Evolutionary conservation across 2,329 filamentous ascomycete species (phyloP), one percentile per base, ranked within the genome.

Genomic region (Verticillium nubilum): DNA sequence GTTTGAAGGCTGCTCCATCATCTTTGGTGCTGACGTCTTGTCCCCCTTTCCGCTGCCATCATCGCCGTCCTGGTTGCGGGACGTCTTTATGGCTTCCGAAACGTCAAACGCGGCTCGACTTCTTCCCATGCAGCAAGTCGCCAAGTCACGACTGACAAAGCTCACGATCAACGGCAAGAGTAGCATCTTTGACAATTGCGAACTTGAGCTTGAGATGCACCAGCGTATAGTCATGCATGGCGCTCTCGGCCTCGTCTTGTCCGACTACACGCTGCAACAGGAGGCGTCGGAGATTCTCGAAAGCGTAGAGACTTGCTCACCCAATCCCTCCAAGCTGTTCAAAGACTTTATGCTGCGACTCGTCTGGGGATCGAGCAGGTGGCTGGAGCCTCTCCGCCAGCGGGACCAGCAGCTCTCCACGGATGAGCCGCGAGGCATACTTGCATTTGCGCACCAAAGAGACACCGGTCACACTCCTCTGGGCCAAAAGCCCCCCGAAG

Each of bases 101-200:
- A 52, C 67, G 0, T 57, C 65, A 1, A 56, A 56, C 1, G 63
- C 57, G 26, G 69, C 69, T 0, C 63, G 63, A 1, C 60, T 71
- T 15, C 60, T 63, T 1, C 69, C 68, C 0, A 65, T 71, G 55
- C 64, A 67, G 1, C 66, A 66, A 10, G 54, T 67, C 6, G 59
- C 59, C 0, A 67, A 66, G 53, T 59, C 65, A 0, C 59, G 67
- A 0, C 57, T 69, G 6, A 64, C 62, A 3, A 61, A 60, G 9
- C 60, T 70, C 9, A 62, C 61, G 17, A 70, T 72, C 2, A 70
- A 67, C 1, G 68, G 69, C 0, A 72, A 72, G 33, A 56, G 58
- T 0, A 60, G 64, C 0, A 66, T 70, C 0, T 72, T 71, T 17
- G 67, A 71, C 15, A 60, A 61, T 0, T 71, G 69, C 10, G 65